Base-by-base conservation (phyloP, 2,329 filamentous ascomycete genomes). In the Fusarium continuum region DNA sequence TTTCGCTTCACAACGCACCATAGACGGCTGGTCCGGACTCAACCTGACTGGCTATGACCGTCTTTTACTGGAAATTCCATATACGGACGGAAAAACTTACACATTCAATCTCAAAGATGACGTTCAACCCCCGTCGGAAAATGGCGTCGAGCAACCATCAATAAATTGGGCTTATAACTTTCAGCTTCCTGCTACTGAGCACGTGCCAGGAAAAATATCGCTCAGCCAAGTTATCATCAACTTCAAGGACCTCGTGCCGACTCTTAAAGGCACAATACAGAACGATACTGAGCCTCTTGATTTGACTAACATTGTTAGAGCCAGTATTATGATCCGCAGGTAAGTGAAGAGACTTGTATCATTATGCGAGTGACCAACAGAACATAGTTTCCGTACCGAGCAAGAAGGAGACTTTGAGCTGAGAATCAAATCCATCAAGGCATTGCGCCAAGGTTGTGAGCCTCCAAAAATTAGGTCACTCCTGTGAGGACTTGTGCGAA, bases 271-370 rank as follows among this genome's bases (percentile, higher is more conserved):
- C 3, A 52, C 16, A 4, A 31, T 45, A 8, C 23, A 44, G 14
- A 45, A 52, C 9, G 48, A 52, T 22, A 45, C 39, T 2, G 31
- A 25, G 20, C 48, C 39, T 22, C 29, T 52, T 38, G 39, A 52
- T 19, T 26, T 45, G 4, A 31, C 48, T 7, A 52, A 44, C 4
- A 45, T 52, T 8, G 14, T 31, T 14, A 44, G 48, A n/a, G 39
- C 28, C 6, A 45, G 16, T n/a, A 38, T 45, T 28, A 52, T 45
- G 48, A 45, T 52, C 31, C 48, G 39, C 9, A 52, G 39, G 48
- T 45, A 17, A 25, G 39, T 36, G 4, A 13, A 3, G 10, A 20
- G 11, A n/a, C 6, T 2, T 4, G 6, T 8, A 8, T 5, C 8
- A 4, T 38, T 4, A 23, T 8, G 6, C 23, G 28, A 23, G 8